Evolutionary conservation across 768 basidiomycete species (phyloP), one percentile per base, ranked within the genome.

Genomic region (Cystoderma amianthinum): DNA sequence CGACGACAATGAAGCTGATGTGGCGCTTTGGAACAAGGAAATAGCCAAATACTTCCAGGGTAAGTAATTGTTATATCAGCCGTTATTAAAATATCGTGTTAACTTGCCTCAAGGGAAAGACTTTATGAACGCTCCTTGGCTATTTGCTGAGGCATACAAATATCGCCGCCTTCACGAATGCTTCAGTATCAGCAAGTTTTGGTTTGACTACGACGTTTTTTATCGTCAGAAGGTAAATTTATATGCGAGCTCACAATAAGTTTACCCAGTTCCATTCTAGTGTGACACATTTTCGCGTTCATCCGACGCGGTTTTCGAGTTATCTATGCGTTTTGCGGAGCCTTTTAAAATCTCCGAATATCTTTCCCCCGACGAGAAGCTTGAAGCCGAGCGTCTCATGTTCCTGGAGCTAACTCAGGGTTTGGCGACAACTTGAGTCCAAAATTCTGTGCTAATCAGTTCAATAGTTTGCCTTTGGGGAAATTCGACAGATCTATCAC

Each of bases 271-370:
- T 44, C 11, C 24, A 33, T 35, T 30, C 10, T 42, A 86, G 83
- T 95, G 92, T 54, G 94, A 96, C 53, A 96, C 94, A 2, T 97
- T 96, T 68, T 87, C 91, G 15, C 86, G 94, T 49, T 96, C 94
- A 0, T 56, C 77, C 9, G 85, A 92, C 38, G 93, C 93, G 6
- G 94, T 96, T 32, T 96, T 96, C 50, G 94, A 96, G 61, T 68
- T 97, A 16, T 93, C 94, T 1, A 82, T 76, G 65, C 85, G 93
- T 28, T 96, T 97, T 54, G 89, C 84, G 1, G 81, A 91, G 43
- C 89, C 91, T 1, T 89, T 82, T 66, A 76, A 74, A 46, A 72
- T 80, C 24, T 61, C 74, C 17, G 71, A 76, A 5, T 65, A 69
- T 12, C 63, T 76, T 19, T 71, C 77, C 1, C 59, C 69, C 0